Conservation (phyloP, 352 stramenopile genomes). For the Phytophthora podocarpi region DNA sequence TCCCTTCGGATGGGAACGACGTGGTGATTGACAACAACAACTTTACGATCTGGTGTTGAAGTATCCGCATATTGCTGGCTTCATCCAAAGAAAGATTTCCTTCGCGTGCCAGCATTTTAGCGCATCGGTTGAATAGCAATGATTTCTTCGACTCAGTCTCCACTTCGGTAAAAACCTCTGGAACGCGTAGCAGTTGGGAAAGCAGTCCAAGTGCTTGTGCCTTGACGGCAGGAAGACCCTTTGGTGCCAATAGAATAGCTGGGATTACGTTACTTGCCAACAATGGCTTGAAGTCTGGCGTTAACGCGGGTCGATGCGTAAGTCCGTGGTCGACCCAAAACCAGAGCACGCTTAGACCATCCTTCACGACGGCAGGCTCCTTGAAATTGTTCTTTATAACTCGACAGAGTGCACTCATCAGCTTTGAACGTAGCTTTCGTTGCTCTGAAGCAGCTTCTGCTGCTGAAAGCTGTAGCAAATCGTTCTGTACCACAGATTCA, state of each 20-base stretch:
- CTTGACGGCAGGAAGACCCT: conserved; percentile 37
- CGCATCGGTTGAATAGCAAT: conserved; percentile 75
- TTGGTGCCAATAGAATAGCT: conserved; percentile 53
- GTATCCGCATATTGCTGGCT: conserved; percentile 29
- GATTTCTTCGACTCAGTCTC: conserved; percentile 52
- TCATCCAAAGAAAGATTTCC: conserved; percentile 10
- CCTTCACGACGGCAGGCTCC: conserved; percentile 44
- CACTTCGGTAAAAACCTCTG: conserved; percentile 49
- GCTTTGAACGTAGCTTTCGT: conserved; percentile 37
- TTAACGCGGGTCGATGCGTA: conserved; percentile 18
- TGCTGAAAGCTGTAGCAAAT: conserved; percentile 20
- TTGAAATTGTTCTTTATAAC: conserved; percentile 61
- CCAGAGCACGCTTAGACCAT: conserved; percentile 45
- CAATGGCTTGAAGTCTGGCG: conserved; percentile 53
- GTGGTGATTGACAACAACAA: conserved; percentile 60
- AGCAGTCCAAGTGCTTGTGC: conserved; percentile 45
- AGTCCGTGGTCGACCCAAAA: conserved; percentile 53
- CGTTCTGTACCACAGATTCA: conserved; percentile 19
- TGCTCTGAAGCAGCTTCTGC: conserved; percentile 41
- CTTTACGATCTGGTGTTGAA: conserved; percentile 66
- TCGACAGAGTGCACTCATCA: conserved; percentile 54
- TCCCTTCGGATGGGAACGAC: conserved; percentile 60
- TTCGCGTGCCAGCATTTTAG: conserved; percentile 53
- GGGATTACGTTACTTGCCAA: conserved; percentile 54
- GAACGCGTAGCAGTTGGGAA: conserved; percentile 45